Percentiles rank a stretch among this genome's conserved stretches.
These are phyloP conservation scores for Calocybe indica DNA, from an alignment of 768 basidiomycete genomes.

Conservation along the genomic window DNA sequence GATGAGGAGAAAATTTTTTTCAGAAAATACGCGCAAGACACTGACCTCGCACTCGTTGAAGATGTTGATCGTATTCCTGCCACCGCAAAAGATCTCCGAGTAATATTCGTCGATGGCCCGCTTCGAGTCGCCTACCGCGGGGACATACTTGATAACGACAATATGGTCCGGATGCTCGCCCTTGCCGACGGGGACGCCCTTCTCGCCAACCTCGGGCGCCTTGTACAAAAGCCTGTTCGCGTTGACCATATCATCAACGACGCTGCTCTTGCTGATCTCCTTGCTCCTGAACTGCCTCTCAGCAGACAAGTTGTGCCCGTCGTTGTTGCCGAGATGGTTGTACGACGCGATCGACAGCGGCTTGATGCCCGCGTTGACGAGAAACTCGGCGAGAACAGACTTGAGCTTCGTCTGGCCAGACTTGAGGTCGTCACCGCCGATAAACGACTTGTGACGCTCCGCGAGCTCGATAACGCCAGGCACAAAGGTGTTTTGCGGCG, in stretches of 20 bases:
- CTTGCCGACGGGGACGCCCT: conserved; percentile 52
- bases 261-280: conserved; percentile 96
- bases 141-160: conserved; percentile 96
- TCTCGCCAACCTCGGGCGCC: conserved; percentile 54
- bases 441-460: conserved; percentile 84
- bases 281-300: conserved; percentile 96
- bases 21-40: conserved; percentile 3
- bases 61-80: conserved; percentile 89
- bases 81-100: conserved; percentile 96
- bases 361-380: conserved; percentile 98
- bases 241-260: conserved; percentile 97
- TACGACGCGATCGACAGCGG: conserved; percentile 95
- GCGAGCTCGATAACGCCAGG: conserved; percentile 92
- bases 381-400: conserved; percentile 94
- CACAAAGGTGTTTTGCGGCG: conserved; percentile 98
- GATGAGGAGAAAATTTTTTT: conserved; percentile 6
- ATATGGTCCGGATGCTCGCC: conserved; percentile 98
- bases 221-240: conserved; percentile 89
- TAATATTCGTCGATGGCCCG: conserved; percentile 99
- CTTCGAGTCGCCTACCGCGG: conserved; percentile 96
- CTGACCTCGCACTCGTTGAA: conserved; percentile 95
- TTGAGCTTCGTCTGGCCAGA: conserved; percentile 98
- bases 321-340: conserved; percentile 99
- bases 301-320: conserved; percentile 86
- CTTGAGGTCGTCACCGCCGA: conserved; percentile 97